Evolutionary conservation across 2,329 filamentous ascomycete genomes (phyloP), one percentile per base, ranked within the genome.

Genomic region (Sporothrix brunneoviolacea): DNA sequence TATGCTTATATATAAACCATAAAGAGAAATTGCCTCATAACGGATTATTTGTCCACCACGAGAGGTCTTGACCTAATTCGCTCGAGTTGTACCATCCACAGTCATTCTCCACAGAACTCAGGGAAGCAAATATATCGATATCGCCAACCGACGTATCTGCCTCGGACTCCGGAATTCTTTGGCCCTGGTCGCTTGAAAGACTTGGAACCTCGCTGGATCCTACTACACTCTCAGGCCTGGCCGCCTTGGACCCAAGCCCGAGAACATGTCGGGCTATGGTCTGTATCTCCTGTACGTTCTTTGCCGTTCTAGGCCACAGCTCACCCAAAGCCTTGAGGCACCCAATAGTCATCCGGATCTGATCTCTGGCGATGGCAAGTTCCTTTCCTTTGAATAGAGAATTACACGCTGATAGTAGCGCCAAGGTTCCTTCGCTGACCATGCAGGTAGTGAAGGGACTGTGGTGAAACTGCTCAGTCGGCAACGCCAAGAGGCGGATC

Each of bases 361-460:
- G 69, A 21, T 68, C 63, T 51, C 70, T 59, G n/a, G 67, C 67
- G 1, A 66, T 59, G 1, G 60, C 55, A 5, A 70, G 54, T 15
- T 67, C 59, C 22, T 59, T 57, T 0, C 61, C 64, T 8, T 57
- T 58, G n/a, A 70, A 53, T 19, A 66, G 50, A 46, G 60, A 65
- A 13, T 59, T 62, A 53, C 68, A 71, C 3, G 68, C 68, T 0
- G 69, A 68, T 4, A 66, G 56, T 3, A 65, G 58, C 2, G 64
- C 58, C 3, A 71, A 56, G 0, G 64, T 66, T 0, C 65, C 69
- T 16, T 65, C 64, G 36, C 62, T 68, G 12, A 69, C 54, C 67
- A 71, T 71, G 58, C 70, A 72, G 0, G 65, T 68, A 0, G 58
- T 59, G 36, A 72, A 72, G 0, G 70, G 70, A 0, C 61, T 66